Conservation (phyloP, 2,329 filamentous ascomycete species). For the Neonectria coccinea region DNA sequence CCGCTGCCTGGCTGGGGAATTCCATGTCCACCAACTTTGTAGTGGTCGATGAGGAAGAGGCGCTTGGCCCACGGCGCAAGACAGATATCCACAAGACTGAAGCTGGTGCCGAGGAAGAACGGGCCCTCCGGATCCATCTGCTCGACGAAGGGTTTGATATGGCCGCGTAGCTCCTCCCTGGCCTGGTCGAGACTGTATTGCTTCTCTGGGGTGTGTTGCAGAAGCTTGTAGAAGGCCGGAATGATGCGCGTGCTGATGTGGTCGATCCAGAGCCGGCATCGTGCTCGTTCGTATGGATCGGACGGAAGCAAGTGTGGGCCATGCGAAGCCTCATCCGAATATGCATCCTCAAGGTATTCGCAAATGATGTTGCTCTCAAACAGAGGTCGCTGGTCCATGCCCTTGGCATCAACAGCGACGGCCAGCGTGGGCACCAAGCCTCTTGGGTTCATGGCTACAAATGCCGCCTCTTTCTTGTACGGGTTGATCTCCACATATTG, state of each 20-base stretch:
- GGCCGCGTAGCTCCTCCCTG: constrained; percentile 67
- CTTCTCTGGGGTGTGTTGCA: constrained; percentile 67
- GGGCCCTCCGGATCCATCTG: constrained; percentile 70
- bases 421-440: constrained; percentile 79
- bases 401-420: constrained; percentile 52
- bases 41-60: constrained; percentile 80
- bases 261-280: constrained; percentile 79
- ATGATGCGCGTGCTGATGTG: constrained; percentile 76
- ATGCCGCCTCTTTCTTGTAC: constrained; percentile 76
- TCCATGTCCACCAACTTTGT: constrained; percentile 69
- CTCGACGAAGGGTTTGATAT: constrained; percentile 69
- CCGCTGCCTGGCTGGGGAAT: constrained; percentile 65
- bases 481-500: constrained; percentile 85
- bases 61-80: constrained; percentile 80
- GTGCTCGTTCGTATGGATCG: constrained; percentile 73
- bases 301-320: constrained; percentile 66
- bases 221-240: constrained; percentile 73
- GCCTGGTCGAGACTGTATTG: constrained; percentile 63
- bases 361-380: constrained; percentile 80
- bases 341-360: constrained; percentile 82
- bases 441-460: constrained; percentile 78
- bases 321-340: constrained; percentile 57
- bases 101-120: constrained; percentile 73
- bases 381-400: constrained; percentile 64
- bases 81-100: constrained; percentile 77